Conservation (phyloP, 495 filamentous ascomycete species). For the Hypomontagnella submonticulosa region DNA sequence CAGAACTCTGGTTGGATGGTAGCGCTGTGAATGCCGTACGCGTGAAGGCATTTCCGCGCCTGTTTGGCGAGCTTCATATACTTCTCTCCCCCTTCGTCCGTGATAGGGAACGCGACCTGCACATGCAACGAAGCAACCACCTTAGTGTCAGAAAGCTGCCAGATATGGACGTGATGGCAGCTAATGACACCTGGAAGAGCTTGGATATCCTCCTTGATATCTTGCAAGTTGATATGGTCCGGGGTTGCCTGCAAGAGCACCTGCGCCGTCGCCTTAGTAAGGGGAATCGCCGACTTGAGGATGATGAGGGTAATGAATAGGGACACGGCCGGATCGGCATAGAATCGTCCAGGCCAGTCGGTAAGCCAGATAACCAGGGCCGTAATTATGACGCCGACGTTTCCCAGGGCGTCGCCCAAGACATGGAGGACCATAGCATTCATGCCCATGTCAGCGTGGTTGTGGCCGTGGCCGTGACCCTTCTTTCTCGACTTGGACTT, state of each 20-base stretch:
- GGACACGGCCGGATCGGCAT: slow-evolving; percentile 92
- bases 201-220: slow-evolving; percentile 92
- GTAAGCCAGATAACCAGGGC: slow-evolving; percentile 94
- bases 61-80: slow-evolving; percentile 90
- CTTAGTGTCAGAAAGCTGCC: slow-evolving; percentile 95
- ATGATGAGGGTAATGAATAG: slow-evolving; percentile 98
- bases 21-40: slow-evolving; percentile 95
- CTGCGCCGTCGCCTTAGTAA: slow-evolving; percentile 92
- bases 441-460: slow-evolving; percentile 94
- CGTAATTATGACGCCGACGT: slow-evolving; percentile 94
- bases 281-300: slow-evolving; percentile 86
- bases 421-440: slow-evolving; percentile 96
- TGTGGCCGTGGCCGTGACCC: slow-evolving; percentile 72
- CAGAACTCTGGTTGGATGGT: slow-evolving; percentile 98
- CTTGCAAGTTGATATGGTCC: slow-evolving; percentile 82
- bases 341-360: slow-evolving; percentile 67
- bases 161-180: slow-evolving; percentile 96
- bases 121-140: slow-evolving; percentile 92
- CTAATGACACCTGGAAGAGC: slow-evolving; percentile 82
- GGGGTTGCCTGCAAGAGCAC: slow-evolving; percentile 95
- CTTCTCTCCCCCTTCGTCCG: slow-evolving; percentile 75
- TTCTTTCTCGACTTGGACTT: slow-evolving; percentile 65
- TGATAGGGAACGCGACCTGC: slow-evolving; percentile 77
- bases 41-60: slow-evolving; percentile 87
- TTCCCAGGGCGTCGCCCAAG: slow-evolving; percentile 94